Evolutionary conservation across 176 grass and related monocot genomes (phyloP), one percentile per base, ranked within the genome.

Genomic region (Eremochloa ophiuroides): DNA sequence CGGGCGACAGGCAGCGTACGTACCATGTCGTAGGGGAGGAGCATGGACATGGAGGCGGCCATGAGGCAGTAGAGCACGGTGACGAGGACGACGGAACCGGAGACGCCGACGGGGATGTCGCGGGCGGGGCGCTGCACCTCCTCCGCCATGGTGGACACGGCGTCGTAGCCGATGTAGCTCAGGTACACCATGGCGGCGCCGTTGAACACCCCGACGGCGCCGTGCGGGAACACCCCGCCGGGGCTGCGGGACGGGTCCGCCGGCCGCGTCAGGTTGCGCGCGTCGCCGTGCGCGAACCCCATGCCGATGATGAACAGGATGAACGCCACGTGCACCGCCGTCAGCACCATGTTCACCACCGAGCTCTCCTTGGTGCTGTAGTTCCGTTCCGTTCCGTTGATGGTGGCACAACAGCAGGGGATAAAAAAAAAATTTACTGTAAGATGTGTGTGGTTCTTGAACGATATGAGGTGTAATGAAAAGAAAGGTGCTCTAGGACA

Each of bases 311-410:
- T 87, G 81, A 99, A 99, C 12, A 95, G 50, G 84, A 99, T 95
- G 89, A 99, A 99, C 38, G 38, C 85, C 67, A 99, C 74, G 80
- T 99, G 97, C 35, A 91, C 71, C 0, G 79, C 85, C 31, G 97
- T 99, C 68, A 99, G 83, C 8, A 82, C 83, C 97, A 99, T 88
- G 83, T 99, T 99, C 78, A 96, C 71, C 35, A 74, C 26, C 22
- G 97, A 99, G 91, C 97, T 99, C 61, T 99, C 93, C 85, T 95
- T 99, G 27, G 97, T 99, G 85, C 97, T 99, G n/a, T n/a, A n/a
- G n/a, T n/a, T n/a, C n/a, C n/a, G n/a, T n/a, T n/a, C n/a, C n/a
- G n/a, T n/a, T n/a, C n/a, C n/a, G n/a, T n/a, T n/a, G n/a, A n/a
- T n/a, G n/a, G n/a, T n/a, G n/a, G n/a, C n/a, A n/a, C n/a, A n/a